A percentile compares a stretch with the other conserved stretches of the same genome.
phyloP scores from a whole-genome alignment of 2,329 filamentous ascomycete species.

The Pseudogymnoascus sp. region DNA sequence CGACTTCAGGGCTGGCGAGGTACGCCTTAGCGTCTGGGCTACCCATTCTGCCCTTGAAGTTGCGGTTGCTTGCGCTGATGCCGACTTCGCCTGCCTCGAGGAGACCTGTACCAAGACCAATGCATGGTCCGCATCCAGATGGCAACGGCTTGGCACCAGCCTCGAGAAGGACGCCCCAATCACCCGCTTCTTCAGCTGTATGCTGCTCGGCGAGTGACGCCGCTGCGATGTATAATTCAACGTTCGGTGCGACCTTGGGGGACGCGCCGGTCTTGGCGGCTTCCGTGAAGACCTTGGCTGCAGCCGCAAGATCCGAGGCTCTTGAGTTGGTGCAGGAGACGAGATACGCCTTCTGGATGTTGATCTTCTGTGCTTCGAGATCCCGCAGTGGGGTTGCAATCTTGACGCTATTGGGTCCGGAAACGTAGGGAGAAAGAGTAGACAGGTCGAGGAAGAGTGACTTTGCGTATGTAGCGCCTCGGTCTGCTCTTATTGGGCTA shows the following conservation, averaged over 20 bases:
- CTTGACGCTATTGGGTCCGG: slow-evolving; percentile 89
- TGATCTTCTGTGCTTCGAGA: slow-evolving; percentile 67
- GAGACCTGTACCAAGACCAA: slow-evolving; percentile 71
- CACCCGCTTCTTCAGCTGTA: slow-evolving; percentile 69
- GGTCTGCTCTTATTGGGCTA: slow-evolving; percentile 64
- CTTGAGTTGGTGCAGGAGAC: slow-evolving; percentile 87
- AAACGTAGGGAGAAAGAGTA: slow-evolving; percentile 75
- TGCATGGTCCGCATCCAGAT: slow-evolving; percentile 76
- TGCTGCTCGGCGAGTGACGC: slow-evolving; percentile 74
- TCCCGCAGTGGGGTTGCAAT: slow-evolving; percentile 70
- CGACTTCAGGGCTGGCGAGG: slow-evolving; percentile 81
- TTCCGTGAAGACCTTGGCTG: slow-evolving; percentile 78
- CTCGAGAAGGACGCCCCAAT: slow-evolving; percentile 77
- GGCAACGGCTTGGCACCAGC: slow-evolving; percentile 70
- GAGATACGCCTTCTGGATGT: slow-evolving; percentile 77
- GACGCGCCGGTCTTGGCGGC: slow-evolving; percentile 56
- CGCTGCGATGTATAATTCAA: slow-evolving; percentile 84
- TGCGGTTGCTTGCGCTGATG: slow-evolving; percentile 77
- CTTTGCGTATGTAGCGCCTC: slow-evolving; percentile 76
- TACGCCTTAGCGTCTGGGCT: slow-evolving; percentile 74
- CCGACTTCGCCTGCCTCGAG: slow-evolving; percentile 82
- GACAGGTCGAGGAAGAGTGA: slow-evolving; percentile 74
- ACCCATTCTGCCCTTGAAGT: slow-evolving; percentile 90
- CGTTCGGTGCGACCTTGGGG: slow-evolving; percentile 66
- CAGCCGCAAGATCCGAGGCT: slow-evolving; percentile 72